These are phyloP conservation scores for Pseudozyma thailandica DNA, from an alignment of 1,284 basidiomycete genomes.

Conservation along the genomic window DNA sequence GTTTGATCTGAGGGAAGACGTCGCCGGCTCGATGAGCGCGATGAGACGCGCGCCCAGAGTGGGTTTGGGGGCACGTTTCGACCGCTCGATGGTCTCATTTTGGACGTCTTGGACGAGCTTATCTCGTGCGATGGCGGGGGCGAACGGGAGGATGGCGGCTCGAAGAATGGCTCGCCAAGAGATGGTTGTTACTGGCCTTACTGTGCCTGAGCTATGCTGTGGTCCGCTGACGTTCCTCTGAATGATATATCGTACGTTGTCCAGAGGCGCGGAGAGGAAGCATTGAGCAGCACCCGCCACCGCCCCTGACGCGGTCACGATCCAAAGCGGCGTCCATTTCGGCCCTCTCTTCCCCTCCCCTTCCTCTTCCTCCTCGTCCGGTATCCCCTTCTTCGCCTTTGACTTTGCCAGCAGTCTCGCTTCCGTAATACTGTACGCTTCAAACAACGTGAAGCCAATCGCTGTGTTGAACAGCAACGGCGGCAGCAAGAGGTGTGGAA, in stretches of 20 bases:
- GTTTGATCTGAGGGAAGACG: constrained; percentile 11
- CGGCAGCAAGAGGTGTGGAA: constrained; percentile 62
- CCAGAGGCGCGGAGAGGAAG: constrained; percentile 69
- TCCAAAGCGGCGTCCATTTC: constrained; percentile 56
- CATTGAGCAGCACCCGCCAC: constrained; percentile 69
- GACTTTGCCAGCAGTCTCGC: constrained; percentile 31
- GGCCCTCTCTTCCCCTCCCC: constrained; percentile 9
- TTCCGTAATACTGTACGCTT: constrained; percentile 64
- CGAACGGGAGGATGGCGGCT: constrained; percentile 65
- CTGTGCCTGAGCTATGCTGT: constrained; percentile 1
- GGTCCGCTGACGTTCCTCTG: constrained; percentile 44
- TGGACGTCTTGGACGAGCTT: constrained; percentile 52
- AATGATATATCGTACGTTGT: constrained; percentile 69
- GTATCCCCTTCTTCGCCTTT: neutral
- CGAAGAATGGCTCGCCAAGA: constrained; percentile 63
- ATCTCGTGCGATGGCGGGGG: constrained; percentile 42
- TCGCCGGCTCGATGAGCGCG: constrained; percentile 29
- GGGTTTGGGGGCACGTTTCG: constrained; percentile 23
- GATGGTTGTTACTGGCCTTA: constrained; percentile 24
- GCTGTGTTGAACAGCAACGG: constrained; percentile 67
- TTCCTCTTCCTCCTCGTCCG: constrained; percentile 1
- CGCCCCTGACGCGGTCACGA: constrained; percentile 64
- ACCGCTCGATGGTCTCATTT: constrained; percentile 40
- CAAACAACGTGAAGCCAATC: constrained; percentile 68
- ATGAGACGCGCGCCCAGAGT: constrained; percentile 22